Evolutionary conservation across 176 grass and related monocot species (phyloP), one percentile per base, ranked within the genome.

Genomic region (Rhynchospora tenuis): DNA sequence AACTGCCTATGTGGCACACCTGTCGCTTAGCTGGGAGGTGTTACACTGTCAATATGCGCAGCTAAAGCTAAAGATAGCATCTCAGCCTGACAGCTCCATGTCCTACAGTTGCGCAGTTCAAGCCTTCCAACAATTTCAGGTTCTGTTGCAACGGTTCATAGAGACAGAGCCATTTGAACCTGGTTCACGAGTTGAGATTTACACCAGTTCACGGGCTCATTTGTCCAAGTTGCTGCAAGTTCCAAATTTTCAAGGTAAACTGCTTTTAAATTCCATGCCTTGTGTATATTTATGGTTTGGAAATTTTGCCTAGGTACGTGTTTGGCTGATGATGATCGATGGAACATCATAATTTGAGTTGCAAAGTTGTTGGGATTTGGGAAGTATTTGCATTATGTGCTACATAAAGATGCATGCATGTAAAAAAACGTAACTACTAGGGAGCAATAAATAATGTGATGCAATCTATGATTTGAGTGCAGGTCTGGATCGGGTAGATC

Each of bases 71-170:
- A 99, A 90, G 42, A 88, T 93, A 0, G 90, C 85, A 14, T 83
- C 93, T 62, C 89, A 99, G 63, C 84, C 91, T 14, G 91, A 95
- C 13, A 84, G 81, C 75, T 71, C 52, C 23, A 83, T 85, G 19
- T 87, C 89, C 64, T 99, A 93, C 72, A 86, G 88, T 83, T 69
- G 46, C 71, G 93, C 91, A 72, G 93, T 91, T 85, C 93, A 99
- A 86, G 86, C 91, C 48, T 99, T 99, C 88, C 96, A 99, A 75
- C 93, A 99, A 75, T 99, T 99, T 73, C 92, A 91, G 85, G 93
- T 99, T 71, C 85, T 99, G 15, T 73, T 95, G 83, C 92, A 95
- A 75, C 92, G 96, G 55, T 99, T 95, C 85, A 77, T 99, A 79
- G 96, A 99, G 86, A 93, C 92, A 54, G 96, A 99, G 51, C 91